Conservation (phyloP, 805 yeast species). For the Kluyveromyces siamensis region DNA sequence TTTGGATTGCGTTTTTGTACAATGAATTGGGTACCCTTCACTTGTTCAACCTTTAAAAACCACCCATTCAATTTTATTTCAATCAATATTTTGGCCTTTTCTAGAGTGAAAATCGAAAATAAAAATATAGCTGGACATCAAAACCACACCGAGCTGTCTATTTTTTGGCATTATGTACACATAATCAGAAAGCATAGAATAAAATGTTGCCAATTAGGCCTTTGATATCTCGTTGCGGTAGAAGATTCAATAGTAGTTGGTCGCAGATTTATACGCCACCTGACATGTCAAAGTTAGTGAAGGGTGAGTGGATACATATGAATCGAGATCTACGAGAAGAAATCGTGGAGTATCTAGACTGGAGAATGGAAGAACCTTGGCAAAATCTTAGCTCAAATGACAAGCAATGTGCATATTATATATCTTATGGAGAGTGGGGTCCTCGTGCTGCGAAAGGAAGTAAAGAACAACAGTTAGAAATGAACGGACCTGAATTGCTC, state of each 20-base stretch:
- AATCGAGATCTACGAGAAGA: constrained; percentile 28
- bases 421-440: constrained; percentile 33
- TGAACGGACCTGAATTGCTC: constrained; percentile 9
- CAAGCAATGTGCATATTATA: constrained; percentile 25
- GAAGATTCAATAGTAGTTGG: neutral
- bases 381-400: constrained; percentile 20
- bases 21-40: neutral
- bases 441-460: constrained; percentile 21
- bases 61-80: no score
- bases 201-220: neutral
- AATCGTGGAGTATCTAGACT: constrained; percentile 28
- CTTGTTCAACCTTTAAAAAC: no score
- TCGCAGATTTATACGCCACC: constrained; percentile 21
- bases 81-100: neutral
- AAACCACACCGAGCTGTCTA: no score
- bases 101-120: neutral
- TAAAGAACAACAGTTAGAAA: constrained; percentile 5
- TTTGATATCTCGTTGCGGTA: neutral
- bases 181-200: neutral
- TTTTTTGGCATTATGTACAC: no score
- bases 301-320: constrained; percentile 26
- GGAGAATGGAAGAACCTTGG: constrained; percentile 30
- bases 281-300: constrained; percentile 19
- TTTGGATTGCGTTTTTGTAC: neutral
- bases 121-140: no score